Evolutionary conservation across 2,329 filamentous ascomycete genomes (phyloP).

Genomic region (Aspergillus carbonarius): DNA sequence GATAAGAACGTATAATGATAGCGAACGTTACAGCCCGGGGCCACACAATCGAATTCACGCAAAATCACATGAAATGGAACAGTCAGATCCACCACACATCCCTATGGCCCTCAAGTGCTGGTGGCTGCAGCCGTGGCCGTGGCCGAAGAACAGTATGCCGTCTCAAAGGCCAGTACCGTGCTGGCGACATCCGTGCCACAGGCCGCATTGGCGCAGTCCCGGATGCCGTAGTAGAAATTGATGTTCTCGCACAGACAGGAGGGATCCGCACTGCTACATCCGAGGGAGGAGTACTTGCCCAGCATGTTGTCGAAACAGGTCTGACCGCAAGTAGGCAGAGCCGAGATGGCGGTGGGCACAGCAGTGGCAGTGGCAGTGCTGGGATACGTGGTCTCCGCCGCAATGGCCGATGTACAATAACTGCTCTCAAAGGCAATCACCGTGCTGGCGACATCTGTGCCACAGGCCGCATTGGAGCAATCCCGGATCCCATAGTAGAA

Average conservation of each 20-base stretch:
- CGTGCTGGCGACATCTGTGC: not conserved
- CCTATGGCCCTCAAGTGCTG: not conserved
- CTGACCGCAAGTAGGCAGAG: not conserved
- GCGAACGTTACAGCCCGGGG: no score
- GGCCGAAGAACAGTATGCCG: not conserved
- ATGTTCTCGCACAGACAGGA: slow-evolving; percentile 2
- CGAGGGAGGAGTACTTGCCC: not conserved
- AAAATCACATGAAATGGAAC: no score
- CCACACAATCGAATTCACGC: no score
- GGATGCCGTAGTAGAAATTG: slow-evolving; percentile 5
- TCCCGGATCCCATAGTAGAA: slow-evolving; percentile 6
- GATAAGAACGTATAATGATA: no score
- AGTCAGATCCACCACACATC: no score
- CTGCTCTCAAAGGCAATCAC: slow-evolving; percentile 1
- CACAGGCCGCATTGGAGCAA: slow-evolving; percentile 4
- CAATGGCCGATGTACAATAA: slow-evolving; percentile 1
- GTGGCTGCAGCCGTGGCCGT: not conserved
- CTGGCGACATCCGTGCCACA: not conserved
- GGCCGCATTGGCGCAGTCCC: slow-evolving; percentile 1
- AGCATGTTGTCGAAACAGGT: slow-evolving; percentile 1
- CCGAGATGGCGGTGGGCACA: not conserved
- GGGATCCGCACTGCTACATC: not conserved
- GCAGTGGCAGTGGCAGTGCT: not conserved
- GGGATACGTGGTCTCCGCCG: not conserved
- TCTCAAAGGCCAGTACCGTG: not conserved